phyloP scores from a whole-genome alignment of 2,329 filamentous ascomycete species.

The Phoma sp. region DNA sequence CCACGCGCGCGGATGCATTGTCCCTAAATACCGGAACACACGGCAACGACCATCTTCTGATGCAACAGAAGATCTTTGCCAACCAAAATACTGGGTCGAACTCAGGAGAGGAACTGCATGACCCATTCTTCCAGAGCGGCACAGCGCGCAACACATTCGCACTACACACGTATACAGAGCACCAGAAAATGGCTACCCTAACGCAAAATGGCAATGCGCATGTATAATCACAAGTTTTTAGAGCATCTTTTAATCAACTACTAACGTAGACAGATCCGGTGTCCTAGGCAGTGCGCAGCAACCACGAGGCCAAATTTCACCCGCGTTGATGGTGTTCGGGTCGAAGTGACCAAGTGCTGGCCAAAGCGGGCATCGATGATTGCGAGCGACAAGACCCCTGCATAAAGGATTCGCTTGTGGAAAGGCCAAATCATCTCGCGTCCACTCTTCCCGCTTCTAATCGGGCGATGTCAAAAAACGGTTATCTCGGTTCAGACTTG shows the following conservation, averaged over 20 bases:
- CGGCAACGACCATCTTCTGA: neutral
- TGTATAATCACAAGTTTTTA: neutral
- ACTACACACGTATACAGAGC: neutral
- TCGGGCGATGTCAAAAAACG: slow-evolving; percentile 12
- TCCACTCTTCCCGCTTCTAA: neutral
- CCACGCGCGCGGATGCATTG: neutral
- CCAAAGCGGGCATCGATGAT: slow-evolving; percentile 8
- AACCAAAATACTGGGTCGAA: neutral
- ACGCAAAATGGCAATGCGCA: slow-evolving; percentile 5
- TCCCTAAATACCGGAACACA: slow-evolving; percentile 3
- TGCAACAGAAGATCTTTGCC: slow-evolving; percentile 10
- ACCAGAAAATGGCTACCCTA: neutral
- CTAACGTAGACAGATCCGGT: neutral
- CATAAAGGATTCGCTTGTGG: slow-evolving; percentile 7
- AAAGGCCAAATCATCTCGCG: neutral
- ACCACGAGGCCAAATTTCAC: neutral
- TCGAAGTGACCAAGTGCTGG: neutral
- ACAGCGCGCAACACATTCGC: slow-evolving; percentile 2
- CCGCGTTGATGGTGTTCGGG: slow-evolving; percentile 2
- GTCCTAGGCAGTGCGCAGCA: slow-evolving; percentile 5
- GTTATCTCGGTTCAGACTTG: neutral
- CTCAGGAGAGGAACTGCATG: slow-evolving; percentile 11
- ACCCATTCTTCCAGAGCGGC: neutral
- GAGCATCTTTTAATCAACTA: neutral
- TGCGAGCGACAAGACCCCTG: slow-evolving; percentile 8